Evolutionary conservation across 140 eudicot genomes (phyloP).

Genomic region (Ambrosia hybrid): DNA sequence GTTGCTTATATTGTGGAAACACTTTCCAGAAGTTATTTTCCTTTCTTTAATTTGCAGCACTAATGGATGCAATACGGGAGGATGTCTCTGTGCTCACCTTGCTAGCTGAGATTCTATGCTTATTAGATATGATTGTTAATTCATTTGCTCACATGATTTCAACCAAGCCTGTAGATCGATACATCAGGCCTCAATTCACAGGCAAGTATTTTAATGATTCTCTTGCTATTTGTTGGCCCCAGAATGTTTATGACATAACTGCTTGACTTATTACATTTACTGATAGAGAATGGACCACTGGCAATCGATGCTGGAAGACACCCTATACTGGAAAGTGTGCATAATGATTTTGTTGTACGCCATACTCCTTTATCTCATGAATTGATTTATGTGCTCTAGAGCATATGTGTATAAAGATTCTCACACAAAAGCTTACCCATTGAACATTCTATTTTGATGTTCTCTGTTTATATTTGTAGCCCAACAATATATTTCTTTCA

Average conservation of each 20-base stretch:
- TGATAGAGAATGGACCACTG: slow-evolving; percentile 87
- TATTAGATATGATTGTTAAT: slow-evolving; percentile 93
- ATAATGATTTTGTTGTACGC: slow-evolving; percentile 88
- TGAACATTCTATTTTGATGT: slow-evolving; percentile 11
- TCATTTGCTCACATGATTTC: slow-evolving; percentile 97
- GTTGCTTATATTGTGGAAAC: slow-evolving; percentile 16
- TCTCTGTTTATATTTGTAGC: slow-evolving; percentile 47
- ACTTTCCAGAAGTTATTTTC: slow-evolving; percentile 3
- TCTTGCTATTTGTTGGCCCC: slow-evolving; percentile 13
- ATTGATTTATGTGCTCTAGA: slow-evolving; percentile 16
- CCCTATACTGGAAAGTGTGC: slow-evolving; percentile 89
- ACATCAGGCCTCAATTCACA: slow-evolving; percentile 86
- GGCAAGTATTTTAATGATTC: slow-evolving; percentile 39
- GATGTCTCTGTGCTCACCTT: slow-evolving; percentile 89
- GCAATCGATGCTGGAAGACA: slow-evolving; percentile 98
- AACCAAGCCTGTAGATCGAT: slow-evolving; percentile 89
- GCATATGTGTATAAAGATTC: slow-evolving; percentile 7
- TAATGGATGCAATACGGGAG: slow-evolving; percentile 85
- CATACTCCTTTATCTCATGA: slow-evolving; percentile 21
- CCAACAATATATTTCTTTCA: slow-evolving; percentile 89
- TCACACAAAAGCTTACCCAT: slow-evolving; percentile 13
- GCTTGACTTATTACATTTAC: slow-evolving; percentile 11
- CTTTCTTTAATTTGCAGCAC: slow-evolving; percentile 48
- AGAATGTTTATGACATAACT: slow-evolving; percentile 8
- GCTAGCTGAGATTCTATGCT: slow-evolving; percentile 94